Evolutionary conservation across 768 basidiomycete species (phyloP).

Genomic region (Termitomyces sp.): DNA sequence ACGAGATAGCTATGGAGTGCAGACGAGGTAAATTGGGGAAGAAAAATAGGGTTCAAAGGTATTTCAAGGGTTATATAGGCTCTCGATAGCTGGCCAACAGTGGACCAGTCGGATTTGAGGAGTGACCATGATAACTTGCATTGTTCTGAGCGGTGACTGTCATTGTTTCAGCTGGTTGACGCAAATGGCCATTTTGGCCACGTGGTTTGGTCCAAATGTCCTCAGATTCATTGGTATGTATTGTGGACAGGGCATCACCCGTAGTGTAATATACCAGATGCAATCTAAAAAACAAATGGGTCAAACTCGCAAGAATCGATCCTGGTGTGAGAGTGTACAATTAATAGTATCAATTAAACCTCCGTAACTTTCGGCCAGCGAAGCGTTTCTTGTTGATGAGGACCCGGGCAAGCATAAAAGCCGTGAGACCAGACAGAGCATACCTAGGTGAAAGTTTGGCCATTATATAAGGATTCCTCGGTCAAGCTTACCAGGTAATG

Average conservation of each 20-base stretch:
- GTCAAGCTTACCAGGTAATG: constrained; percentile 70
- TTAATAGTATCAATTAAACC: constrained; percentile 28
- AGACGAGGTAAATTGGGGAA: not conserved
- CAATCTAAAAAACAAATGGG: constrained; percentile 2
- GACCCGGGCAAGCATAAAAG: constrained; percentile 74
- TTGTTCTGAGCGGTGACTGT: not conserved
- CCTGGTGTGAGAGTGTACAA: not conserved
- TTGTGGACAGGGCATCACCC: not conserved
- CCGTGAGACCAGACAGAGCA: constrained; percentile 79
- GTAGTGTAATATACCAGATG: not conserved
- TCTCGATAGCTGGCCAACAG: not conserved
- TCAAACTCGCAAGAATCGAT: not conserved
- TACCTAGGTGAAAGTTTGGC: constrained; percentile 51
- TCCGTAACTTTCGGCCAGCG: constrained; percentile 52
- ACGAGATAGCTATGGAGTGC: not conserved
- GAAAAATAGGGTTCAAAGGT: not conserved
- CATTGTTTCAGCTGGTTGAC: not conserved
- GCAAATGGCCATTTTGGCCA: not conserved
- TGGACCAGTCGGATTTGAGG: not conserved
- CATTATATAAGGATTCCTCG: not conserved
- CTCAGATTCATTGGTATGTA: not conserved
- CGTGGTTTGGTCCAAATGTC: not conserved
- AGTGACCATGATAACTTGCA: constrained; percentile 1
- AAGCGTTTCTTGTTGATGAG: constrained; percentile 49
- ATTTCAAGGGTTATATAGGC: not conserved